Base-by-base conservation (phyloP, 2,329 filamentous ascomycete species). In the Hymenoscyphus fructigenus region DNA sequence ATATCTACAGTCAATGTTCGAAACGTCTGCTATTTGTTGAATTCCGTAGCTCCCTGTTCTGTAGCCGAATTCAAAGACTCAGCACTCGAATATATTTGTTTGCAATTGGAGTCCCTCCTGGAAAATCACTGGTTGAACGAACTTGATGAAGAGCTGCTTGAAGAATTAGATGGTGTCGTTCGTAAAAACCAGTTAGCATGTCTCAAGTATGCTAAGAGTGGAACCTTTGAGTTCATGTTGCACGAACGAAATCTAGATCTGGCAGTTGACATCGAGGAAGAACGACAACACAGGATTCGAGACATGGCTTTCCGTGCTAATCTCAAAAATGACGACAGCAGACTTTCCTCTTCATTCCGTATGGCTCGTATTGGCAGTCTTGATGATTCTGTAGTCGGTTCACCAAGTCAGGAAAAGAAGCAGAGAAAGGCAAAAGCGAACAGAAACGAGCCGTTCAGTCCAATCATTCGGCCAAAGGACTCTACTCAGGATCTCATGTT, bases 91-190 rank as follows among this genome's bases (percentile, higher is more conserved):
- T 99, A 97, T 74, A 87, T 97, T 26, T 97, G 93, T 72, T 80
- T 97, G 56, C 96, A 97, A 73, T 82, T 98, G 64, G 95, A 99
- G 76, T 87, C 88, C 6, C 92, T 98, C 84, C 86, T 99, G 60
- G 93, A 97, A 73, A 97, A 96, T 68, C 90, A 92, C 71, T 83
- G 94, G 17, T 83, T 99, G 2, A 91, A 96, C 69, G 90, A 92
- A 64, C 84, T 99, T 17, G 93, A 98, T 62, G 87, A 91, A 53
- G 90, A 96, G 66, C 79, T 98, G n/a, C 79, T 97, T 17, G 72
- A 84, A 2, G 92, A 97, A 62, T 83, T 99, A 2, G 92, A 97
- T 74, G 82, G 85, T 59, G 85, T 92, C 12, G 92, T 96, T 15
- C 88, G 89, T 65, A 86, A 88, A 56, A 96, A 97, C 70, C 95